phyloP scores from a whole-genome alignment of 768 basidiomycete genomes.

The Boletus patriciae region DNA sequence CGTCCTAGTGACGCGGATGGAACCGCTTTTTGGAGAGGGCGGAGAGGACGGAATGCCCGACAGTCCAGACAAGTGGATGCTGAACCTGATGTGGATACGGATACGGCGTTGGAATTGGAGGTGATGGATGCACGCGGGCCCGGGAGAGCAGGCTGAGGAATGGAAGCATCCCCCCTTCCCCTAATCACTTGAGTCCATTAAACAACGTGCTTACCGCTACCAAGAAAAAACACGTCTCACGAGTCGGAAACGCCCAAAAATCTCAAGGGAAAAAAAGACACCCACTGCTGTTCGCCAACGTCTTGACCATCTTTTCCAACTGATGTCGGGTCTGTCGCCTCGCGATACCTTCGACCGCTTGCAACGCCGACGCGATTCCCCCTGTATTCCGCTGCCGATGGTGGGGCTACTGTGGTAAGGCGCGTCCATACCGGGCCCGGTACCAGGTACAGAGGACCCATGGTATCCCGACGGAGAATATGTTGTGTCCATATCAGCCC shows the following conservation, averaged over 20 bases:
- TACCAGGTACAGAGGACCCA: slow-evolving; percentile 9
- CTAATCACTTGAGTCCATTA: slow-evolving; percentile 5
- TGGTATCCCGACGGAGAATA: neutral
- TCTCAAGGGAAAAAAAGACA: slow-evolving; percentile 13
- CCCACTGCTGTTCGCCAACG: slow-evolving; percentile 55
- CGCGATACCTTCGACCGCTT: slow-evolving; percentile 55
- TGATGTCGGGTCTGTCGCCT: slow-evolving; percentile 51
- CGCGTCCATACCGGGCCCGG: neutral
- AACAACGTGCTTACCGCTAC: slow-evolving; percentile 3
- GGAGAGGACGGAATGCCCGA: no score
- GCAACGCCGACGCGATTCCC: slow-evolving; percentile 38
- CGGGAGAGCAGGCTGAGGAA: no score
- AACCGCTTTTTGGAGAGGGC: no score
- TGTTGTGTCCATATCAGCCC: neutral
- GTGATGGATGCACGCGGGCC: no score
- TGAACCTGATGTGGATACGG: no score
- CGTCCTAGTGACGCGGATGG: no score
- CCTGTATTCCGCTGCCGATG: slow-evolving; percentile 8
- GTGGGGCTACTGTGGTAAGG: neutral
- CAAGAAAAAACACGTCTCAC: neutral
- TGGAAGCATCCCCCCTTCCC: no score
- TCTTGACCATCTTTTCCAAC: slow-evolving; percentile 47
- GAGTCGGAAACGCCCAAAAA: no score
- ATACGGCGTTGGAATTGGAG: no score
- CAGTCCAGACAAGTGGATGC: no score